Base-by-base conservation (phyloP, 768 basidiomycete genomes). In the Leccinum subtestaceum region DNA sequence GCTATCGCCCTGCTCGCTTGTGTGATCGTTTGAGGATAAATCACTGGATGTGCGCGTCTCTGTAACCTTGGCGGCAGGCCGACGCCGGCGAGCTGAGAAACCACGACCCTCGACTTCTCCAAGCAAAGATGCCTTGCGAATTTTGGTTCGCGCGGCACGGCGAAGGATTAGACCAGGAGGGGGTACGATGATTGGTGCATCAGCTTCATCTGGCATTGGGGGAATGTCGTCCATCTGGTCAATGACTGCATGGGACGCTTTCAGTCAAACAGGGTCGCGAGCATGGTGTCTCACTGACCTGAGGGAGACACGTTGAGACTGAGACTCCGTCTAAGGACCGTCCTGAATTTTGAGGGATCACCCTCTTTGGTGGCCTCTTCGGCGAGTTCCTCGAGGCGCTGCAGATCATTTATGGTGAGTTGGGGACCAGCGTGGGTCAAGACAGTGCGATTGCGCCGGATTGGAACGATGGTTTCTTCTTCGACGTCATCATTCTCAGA, bases 81-180 rank as follows among this genome's bases (percentile, higher is more conserved):
- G 63, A 52, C 68, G 66, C 50, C 72, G 64, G 32, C 63, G 70
- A 32, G 59, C 73, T 38, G 83, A 73, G 74, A 95, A 95, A 11
- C 93, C 87, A 79, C 92, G 92, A 2, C 91, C 91, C 34, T 83
- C 86, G 11, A 89, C 90, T 72, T 91, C 92, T 23, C 86, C 90
- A 13, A 83, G 80, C 6, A 88, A 72, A 5, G 84, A 83, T 13
- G 87, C 79, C 76, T 98, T 99, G 36, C 96, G 88, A 65, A 98
- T 97, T 78, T 94, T 95, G 1, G 97, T 99, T 13, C 96, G 86
- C 4, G 94, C 94, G 10, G 94, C 85, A 38, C 97, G 89, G 21
- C 94, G 89, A 12, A 99, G 81, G 65, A 95, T 93, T 72, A 87
- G 90, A 7, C 91, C 91, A 1, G 93, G 93, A 25, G 87, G 89